Conservation (phyloP, 805 yeast genomes). For the Kodamaea lidongshanica region DNA sequence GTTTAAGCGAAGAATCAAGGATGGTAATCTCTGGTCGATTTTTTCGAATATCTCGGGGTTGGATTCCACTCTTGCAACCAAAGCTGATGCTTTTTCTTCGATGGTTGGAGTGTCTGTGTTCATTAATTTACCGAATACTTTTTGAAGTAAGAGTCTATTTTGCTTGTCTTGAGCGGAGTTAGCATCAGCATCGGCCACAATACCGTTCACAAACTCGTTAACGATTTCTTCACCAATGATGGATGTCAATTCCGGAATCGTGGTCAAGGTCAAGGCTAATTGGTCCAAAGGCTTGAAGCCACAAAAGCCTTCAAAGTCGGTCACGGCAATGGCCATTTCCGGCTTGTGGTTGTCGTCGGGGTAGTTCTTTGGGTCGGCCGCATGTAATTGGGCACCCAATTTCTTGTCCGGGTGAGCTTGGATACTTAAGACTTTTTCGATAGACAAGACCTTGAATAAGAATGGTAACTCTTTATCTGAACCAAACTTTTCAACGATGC, state of each 20-base stretch:
- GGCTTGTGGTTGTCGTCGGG: constrained; percentile 99
- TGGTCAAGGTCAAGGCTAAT: constrained; percentile 59
- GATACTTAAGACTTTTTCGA: constrained; percentile 85
- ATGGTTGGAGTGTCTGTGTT: constrained; percentile 61
- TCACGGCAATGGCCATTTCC: constrained; percentile 98
- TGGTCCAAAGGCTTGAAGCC: constrained; percentile 90
- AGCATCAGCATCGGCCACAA: constrained; percentile 38
- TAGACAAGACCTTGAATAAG: constrained; percentile 88
- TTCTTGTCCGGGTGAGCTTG: constrained; percentile 97
- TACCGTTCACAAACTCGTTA: constrained; percentile 46
- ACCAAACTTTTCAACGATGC: constrained; percentile 61
- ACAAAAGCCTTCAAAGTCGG: constrained; percentile 95
- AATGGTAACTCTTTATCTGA: constrained; percentile 74
- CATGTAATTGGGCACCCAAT: constrained; percentile 70
- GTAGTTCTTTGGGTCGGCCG: constrained; percentile 82
- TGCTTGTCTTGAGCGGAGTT: constrained; percentile 48
- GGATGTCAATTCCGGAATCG: constrained; percentile 69
- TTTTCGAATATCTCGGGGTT: constrained; percentile 54
- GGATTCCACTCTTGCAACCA: constrained; percentile 58
- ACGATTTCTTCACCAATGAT: constrained; percentile 62
- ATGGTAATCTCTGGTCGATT: constrained; percentile 50
- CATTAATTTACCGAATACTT: constrained; percentile 80
- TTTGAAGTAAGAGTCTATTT: constrained; percentile 64
- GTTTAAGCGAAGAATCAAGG: constrained; percentile 68
- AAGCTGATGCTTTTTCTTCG: constrained; percentile 48